phyloP scores from a whole-genome alignment of 2,329 filamentous ascomycete species.

The Sporothrix brunneoviolacea region DNA sequence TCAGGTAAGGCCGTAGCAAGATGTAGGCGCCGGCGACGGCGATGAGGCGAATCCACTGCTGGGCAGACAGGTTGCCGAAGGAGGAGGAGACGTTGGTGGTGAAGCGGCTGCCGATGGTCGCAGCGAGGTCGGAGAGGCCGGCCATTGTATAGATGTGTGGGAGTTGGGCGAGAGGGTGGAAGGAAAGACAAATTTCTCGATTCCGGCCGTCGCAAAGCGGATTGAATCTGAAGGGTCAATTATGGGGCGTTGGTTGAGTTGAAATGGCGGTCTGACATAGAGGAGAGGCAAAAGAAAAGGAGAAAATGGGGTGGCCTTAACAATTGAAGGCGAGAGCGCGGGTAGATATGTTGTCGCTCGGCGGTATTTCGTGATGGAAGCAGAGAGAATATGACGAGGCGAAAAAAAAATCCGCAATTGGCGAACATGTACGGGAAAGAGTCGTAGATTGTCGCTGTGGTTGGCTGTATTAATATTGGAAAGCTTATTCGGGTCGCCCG shows the following conservation, averaged over 20 bases:
- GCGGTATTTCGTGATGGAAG: no score
- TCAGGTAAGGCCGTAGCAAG: slow-evolving; percentile 66
- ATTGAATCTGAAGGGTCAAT: neutral
- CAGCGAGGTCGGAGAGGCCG: slow-evolving; percentile 22
- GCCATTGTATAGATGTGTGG: slow-evolving; percentile 20
- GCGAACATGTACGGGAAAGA: no score
- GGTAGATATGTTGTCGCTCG: no score
- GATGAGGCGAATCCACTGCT: slow-evolving; percentile 61
- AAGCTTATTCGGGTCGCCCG: slow-evolving; percentile 10
- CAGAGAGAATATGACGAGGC: no score
- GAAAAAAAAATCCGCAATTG: neutral
- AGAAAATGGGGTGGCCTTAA: no score
- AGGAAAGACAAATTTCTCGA: no score
- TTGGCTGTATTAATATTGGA: no score
- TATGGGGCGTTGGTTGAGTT: no score
- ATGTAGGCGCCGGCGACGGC: slow-evolving; percentile 67
- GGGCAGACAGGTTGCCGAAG: slow-evolving; percentile 43
- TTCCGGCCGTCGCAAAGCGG: no score
- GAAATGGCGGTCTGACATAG: neutral
- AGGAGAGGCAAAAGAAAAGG: neutral
- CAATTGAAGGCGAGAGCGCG: no score
- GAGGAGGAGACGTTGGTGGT: slow-evolving; percentile 43
- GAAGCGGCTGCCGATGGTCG: slow-evolving; percentile 28
- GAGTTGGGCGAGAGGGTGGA: neutral
- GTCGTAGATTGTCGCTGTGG: no score